phyloP scores from a whole-genome alignment of 805 yeast genomes.

The Ogataea methanolica region DNA sequence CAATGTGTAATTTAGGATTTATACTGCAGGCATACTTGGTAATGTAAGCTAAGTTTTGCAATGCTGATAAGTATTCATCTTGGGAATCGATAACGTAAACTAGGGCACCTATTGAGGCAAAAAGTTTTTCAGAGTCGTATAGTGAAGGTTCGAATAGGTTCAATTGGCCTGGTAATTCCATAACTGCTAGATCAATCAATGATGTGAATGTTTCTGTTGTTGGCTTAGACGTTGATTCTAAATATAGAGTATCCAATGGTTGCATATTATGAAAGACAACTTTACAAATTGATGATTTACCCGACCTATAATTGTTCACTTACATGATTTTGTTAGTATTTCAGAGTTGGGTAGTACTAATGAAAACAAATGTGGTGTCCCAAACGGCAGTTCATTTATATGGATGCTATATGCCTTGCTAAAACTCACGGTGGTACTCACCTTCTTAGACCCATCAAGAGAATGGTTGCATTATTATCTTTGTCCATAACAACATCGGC shows the following conservation, averaged over 20 bases:
- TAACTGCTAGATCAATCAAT: slow-evolving; percentile 78
- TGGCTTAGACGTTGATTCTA: slow-evolving; percentile 88
- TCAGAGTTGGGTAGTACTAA: background rate
- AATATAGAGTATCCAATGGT: slow-evolving; percentile 85
- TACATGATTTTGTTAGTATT: slow-evolving; percentile 4
- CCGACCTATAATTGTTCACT: slow-evolving; percentile 47
- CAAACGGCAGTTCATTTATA: too few species aligned
- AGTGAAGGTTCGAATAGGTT: slow-evolving; percentile 78
- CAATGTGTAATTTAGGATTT: slow-evolving; percentile 82
- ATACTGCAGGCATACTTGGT: slow-evolving; percentile 82
- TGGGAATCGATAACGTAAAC: slow-evolving; percentile 94
- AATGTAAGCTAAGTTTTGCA: slow-evolving; percentile 83
- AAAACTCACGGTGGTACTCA: slow-evolving; percentile 20
- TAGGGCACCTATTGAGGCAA: slow-evolving; percentile 80
- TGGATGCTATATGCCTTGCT: background rate
- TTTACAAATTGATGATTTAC: slow-evolving; percentile 92
- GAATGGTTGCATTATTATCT: slow-evolving; percentile 72
- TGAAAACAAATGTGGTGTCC: background rate
- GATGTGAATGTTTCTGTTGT: slow-evolving; percentile 81
- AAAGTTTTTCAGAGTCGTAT: slow-evolving; percentile 72
- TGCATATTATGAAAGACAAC: slow-evolving; percentile 97
- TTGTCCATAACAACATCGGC: slow-evolving; percentile 28
- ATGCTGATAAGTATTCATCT: slow-evolving; percentile 90
- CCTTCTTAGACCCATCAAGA: slow-evolving; percentile 82
- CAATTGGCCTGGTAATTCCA: slow-evolving; percentile 94